Evolutionary conservation across 164 flowering plant genomes (phyloP).

Genomic region (Tinospora cordifolia): DNA sequence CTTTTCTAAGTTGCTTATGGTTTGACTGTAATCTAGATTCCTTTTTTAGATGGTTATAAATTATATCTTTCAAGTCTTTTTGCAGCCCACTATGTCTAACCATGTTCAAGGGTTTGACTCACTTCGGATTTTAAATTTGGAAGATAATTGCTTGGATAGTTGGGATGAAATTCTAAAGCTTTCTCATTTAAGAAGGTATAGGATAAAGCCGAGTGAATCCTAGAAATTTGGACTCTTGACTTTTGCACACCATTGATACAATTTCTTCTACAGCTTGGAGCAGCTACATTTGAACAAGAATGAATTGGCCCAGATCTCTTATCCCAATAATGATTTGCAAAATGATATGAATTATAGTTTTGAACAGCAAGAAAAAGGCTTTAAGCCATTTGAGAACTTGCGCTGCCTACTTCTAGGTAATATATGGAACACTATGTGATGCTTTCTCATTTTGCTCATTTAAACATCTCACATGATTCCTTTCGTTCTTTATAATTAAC

Average conservation of each 20-base stretch:
- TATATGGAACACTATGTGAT: neutral
- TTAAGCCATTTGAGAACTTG: conserved; percentile 55
- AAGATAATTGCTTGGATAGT: conserved; percentile 54
- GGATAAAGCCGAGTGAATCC: neutral
- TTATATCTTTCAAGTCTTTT: neutral
- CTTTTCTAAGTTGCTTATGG: no score
- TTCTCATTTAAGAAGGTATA: conserved; percentile 59
- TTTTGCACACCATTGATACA: neutral
- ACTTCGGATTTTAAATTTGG: conserved; percentile 75
- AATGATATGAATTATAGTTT: conserved; percentile 2
- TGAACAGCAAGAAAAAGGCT: conserved; percentile 23
- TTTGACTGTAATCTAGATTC: no score
- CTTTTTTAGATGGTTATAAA: neutral
- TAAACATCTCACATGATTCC: neutral
- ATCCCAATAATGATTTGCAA: conserved; percentile 32
- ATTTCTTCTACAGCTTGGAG: conserved; percentile 58
- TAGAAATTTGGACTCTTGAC: conserved; percentile 1
- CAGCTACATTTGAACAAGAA: conserved; percentile 89
- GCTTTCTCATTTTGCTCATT: neutral
- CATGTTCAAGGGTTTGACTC: conserved; percentile 62
- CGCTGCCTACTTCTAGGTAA: conserved; percentile 82
- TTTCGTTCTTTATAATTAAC: neutral
- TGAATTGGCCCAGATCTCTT: conserved; percentile 39
- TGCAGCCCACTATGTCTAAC: conserved; percentile 45
- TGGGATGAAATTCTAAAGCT: conserved; percentile 85